These are phyloP conservation scores for Hortiboletus flavorubellus DNA, from an alignment of 768 basidiomycete species.

Conservation along the genomic window DNA sequence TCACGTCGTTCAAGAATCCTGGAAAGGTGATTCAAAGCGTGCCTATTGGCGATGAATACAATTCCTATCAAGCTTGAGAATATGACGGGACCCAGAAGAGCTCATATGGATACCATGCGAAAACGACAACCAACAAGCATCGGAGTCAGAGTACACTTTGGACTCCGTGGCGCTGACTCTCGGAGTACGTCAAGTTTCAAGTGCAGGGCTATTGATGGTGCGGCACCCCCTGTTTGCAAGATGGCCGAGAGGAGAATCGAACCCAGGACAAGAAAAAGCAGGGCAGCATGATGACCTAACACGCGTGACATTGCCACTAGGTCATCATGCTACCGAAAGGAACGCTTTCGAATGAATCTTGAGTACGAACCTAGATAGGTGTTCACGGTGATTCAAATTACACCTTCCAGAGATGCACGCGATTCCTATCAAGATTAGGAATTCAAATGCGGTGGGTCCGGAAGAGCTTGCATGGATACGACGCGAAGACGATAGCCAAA, in stretches of 20 bases:
- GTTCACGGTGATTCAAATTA: background rate
- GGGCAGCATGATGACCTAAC: background rate
- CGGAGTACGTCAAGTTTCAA: too few species aligned
- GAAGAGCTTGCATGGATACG: background rate
- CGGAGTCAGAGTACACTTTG: background rate
- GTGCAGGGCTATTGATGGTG: too few species aligned
- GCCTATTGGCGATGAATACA: background rate
- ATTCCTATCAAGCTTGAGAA: background rate
- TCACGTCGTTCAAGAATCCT: too few species aligned
- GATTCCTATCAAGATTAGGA: background rate
- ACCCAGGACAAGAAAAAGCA: background rate
- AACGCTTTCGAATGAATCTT: background rate
- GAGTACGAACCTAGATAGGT: too few species aligned
- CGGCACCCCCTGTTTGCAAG: too few species aligned
- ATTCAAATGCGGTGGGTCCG: too few species aligned
- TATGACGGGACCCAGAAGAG: background rate
- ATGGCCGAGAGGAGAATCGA: background rate
- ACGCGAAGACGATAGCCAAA: background rate
- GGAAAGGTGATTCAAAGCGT: background rate
- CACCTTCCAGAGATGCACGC: background rate
- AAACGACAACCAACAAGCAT: background rate
- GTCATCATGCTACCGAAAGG: background rate
- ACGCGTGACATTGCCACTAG: slow-evolving; percentile 4
- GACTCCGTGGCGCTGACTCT: slow-evolving; percentile 14
- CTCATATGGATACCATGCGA: too few species aligned